phyloP scores from a whole-genome alignment of 1,139 yeast species.

The Yamadazyma diddensiae region DNA sequence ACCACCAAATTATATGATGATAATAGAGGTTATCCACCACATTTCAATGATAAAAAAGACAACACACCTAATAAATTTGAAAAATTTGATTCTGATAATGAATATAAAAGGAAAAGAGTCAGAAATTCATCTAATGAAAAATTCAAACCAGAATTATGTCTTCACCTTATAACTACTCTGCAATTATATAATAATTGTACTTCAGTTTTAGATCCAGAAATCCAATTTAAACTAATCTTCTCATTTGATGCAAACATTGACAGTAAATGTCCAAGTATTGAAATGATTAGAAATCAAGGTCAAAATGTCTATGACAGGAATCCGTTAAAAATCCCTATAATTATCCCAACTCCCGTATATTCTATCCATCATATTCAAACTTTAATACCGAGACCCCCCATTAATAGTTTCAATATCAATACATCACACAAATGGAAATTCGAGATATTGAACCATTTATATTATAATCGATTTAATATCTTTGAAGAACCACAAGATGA shows the following conservation, averaged over 20 bases:
- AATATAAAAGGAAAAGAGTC: constrained; percentile 12
- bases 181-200: constrained; percentile 40
- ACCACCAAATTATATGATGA: constrained; percentile 58
- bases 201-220: constrained; percentile 21
- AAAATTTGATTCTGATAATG: constrained; percentile 10
- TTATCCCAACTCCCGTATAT: constrained; percentile 37
- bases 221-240: constrained; percentile 44
- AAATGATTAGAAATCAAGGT: constrained; percentile 25
- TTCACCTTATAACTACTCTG: constrained; percentile 38
- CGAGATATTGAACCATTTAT: constrained; percentile 27
- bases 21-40: constrained; percentile 14
- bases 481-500: constrained; percentile 15
- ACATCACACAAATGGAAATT: constrained; percentile 33
- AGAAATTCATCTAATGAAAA: constrained; percentile 6
- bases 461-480: constrained; percentile 27
- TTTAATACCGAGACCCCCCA: constrained; percentile 26
- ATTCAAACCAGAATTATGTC: constrained; percentile 15
- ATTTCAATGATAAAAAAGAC: constrained; percentile 2
- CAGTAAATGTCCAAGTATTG: constrained; percentile 38
- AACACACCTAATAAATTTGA: constrained; percentile 1
- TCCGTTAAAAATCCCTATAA: constrained; percentile 28
- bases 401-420: constrained; percentile 15
- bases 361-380: constrained; percentile 36
- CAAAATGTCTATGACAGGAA: constrained; percentile 10
- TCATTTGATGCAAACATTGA: constrained; percentile 59